These are phyloP conservation scores for Exophiala sideris DNA, from an alignment of 2,329 filamentous ascomycete genomes.

Conservation along the genomic window DNA sequence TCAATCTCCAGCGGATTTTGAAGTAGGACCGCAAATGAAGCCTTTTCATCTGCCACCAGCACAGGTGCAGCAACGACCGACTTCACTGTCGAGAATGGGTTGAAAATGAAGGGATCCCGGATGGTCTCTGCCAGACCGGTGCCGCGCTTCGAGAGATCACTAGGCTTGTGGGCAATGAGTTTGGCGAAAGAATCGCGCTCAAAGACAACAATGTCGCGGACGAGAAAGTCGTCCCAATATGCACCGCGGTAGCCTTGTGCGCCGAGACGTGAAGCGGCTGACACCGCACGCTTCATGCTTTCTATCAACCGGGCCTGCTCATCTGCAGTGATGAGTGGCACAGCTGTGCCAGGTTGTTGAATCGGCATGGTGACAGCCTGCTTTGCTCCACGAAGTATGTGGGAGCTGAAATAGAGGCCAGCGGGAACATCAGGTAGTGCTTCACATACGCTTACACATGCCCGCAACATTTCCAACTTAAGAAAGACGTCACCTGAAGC, in stretches of 20 bases:
- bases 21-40: slow-evolving; percentile 75
- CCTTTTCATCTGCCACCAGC: slow-evolving; percentile 73
- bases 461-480: slow-evolving; percentile 81
- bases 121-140: slow-evolving; percentile 36
- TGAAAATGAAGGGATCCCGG: slow-evolving; percentile 87
- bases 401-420: slow-evolving; percentile 81
- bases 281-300: slow-evolving; percentile 80
- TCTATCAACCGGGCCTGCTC: slow-evolving; percentile 82
- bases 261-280: slow-evolving; percentile 72
- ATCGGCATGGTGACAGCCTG: slow-evolving; percentile 70
- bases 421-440: slow-evolving; percentile 88
- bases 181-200: slow-evolving; percentile 57
- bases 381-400: slow-evolving; percentile 71
- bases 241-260: slow-evolving; percentile 68
- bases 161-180: slow-evolving; percentile 62
- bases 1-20: slow-evolving; percentile 96
- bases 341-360: slow-evolving; percentile 37
- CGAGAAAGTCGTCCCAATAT: slow-evolving; percentile 96
- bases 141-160: slow-evolving; percentile 42
- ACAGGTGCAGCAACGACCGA: slow-evolving; percentile 59
- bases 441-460: slow-evolving; percentile 92
- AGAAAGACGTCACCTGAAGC: slow-evolving; percentile 72
- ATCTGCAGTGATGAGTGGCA: slow-evolving; percentile 51
- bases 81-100: slow-evolving; percentile 76
- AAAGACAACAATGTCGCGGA: slow-evolving; percentile 72